Base-by-base conservation (phyloP, 2,329 filamentous ascomycete species). In the Fusarium burgessii region DNA sequence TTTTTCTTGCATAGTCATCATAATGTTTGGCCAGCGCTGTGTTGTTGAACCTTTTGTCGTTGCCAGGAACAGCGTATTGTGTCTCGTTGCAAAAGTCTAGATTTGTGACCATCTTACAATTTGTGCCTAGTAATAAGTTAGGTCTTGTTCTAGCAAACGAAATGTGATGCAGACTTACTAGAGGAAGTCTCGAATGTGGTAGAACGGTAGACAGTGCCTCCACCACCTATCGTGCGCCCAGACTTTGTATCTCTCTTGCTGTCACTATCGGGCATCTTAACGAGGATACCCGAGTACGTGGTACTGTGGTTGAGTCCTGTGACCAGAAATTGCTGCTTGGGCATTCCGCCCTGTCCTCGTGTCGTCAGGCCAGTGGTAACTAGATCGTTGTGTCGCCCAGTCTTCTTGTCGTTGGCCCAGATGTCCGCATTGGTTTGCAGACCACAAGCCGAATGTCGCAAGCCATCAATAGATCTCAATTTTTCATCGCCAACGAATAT, bases 21-120 rank as follows among this genome's bases (percentile, higher is more conserved):
- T 98, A 99, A 62, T 92, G 88, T 6, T 84, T 81, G 7, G 88
- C 90, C 12, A 99, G 87, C 20, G 84, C 83, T 4, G 87, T 84
- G 74, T 90, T 89, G 57, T 88, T 84, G 71, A 89, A 90, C 47
- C 84, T 88, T 38, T 84, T 81, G 4, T 89, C 86, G 76, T 97
- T 97, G 42, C 92, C 91, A 1, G 96, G 96, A 1, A 98, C 96
- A 10, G 95, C 92, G 78, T 98, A 98, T 54, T 95, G 93, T 50
- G 95, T 92, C 74, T 95, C 90, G 73, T 91, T 88, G 82, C 96
- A 99, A 80, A 98, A 97, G 0, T 90, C 85, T n/a, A 99, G 89
- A 77, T 97, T 91, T 79, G 91, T 95, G 47, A 98, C 86, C 42
- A 99, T 87, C 65, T 92, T 91, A 80, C 96, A 99, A 77, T 95